Evolutionary conservation across 2,329 filamentous ascomycete genomes (phyloP).

Genomic region (Aspergillus glaucus): DNA sequence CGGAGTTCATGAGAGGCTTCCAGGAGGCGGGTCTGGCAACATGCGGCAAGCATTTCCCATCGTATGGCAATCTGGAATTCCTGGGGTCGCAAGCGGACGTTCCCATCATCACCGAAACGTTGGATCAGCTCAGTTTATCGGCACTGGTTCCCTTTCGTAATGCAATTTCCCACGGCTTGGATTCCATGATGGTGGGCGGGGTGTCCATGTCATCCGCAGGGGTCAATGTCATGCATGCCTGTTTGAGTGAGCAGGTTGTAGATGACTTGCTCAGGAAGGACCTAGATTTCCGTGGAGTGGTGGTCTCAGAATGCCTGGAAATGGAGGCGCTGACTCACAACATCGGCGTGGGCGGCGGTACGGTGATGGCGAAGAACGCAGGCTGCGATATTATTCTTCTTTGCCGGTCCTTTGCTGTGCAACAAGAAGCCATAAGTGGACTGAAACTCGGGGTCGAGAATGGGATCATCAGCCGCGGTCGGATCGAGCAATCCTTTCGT

Average conservation of each 20-base stretch:
- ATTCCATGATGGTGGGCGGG: slow-evolving; percentile 93
- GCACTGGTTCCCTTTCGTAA: slow-evolving; percentile 88
- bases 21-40: slow-evolving; percentile 84
- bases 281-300: slow-evolving; percentile 82
- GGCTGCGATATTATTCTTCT: slow-evolving; percentile 88
- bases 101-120: slow-evolving; percentile 88
- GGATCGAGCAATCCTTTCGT: slow-evolving; percentile 72
- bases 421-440: slow-evolving; percentile 85
- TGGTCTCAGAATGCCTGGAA: slow-evolving; percentile 90
- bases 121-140: slow-evolving; percentile 87
- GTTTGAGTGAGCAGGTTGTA: slow-evolving; percentile 85
- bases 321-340: slow-evolving; percentile 96
- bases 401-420: slow-evolving; percentile 79
- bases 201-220: slow-evolving; percentile 87
- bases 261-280: slow-evolving; percentile 84
- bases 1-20: slow-evolving; percentile 86
- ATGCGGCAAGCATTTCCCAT: slow-evolving; percentile 94
- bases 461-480: slow-evolving; percentile 73
- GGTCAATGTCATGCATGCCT: slow-evolving; percentile 93
- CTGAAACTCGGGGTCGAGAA: slow-evolving; percentile 86
- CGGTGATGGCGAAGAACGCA: slow-evolving; percentile 94
- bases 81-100: slow-evolving; percentile 85
- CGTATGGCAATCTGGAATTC: slow-evolving; percentile 91
- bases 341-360: slow-evolving; percentile 93
- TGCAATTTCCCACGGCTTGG: slow-evolving; percentile 76